These are phyloP conservation scores for Dalbergia oliveri DNA, from an alignment of 306 rosid species.

Conservation along the genomic window DNA sequence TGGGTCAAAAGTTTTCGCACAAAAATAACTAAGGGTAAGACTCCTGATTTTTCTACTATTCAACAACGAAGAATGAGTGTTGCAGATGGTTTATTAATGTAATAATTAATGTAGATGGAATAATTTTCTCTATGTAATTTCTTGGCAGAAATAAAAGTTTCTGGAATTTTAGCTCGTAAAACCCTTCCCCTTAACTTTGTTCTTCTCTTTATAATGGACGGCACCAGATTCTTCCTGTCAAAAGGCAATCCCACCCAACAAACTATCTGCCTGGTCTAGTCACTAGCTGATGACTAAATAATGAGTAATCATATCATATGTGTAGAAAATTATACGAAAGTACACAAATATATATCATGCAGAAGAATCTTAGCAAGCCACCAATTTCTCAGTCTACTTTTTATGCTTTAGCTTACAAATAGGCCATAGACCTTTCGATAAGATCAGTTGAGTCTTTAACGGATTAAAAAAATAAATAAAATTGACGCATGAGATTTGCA, in stretches of 20 bases:
- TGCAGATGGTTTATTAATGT: background rate
- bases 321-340: too few relatives aligned
- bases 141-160: too few relatives aligned
- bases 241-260: too few relatives aligned
- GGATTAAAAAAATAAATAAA: too few relatives aligned
- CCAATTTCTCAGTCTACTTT: background rate
- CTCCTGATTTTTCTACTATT: background rate
- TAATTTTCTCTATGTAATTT: background rate
- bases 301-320: background rate
- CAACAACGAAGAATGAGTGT: background rate
- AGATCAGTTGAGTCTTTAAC: too few relatives aligned
- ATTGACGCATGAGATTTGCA: too few relatives aligned
- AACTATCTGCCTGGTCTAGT: too few relatives aligned
- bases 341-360: too few relatives aligned
- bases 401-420: background rate
- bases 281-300: too few relatives aligned
- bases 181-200: background rate
- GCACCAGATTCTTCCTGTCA: too few relatives aligned
- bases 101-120: too few relatives aligned
- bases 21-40: background rate
- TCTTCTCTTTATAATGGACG: too few relatives aligned
- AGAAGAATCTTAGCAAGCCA: background rate
- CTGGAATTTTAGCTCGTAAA: background rate
- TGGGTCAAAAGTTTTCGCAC: background rate
- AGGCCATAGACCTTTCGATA: background rate